phyloP scores from a whole-genome alignment of 768 basidiomycete genomes.

The Artomyces pyxidatus region DNA sequence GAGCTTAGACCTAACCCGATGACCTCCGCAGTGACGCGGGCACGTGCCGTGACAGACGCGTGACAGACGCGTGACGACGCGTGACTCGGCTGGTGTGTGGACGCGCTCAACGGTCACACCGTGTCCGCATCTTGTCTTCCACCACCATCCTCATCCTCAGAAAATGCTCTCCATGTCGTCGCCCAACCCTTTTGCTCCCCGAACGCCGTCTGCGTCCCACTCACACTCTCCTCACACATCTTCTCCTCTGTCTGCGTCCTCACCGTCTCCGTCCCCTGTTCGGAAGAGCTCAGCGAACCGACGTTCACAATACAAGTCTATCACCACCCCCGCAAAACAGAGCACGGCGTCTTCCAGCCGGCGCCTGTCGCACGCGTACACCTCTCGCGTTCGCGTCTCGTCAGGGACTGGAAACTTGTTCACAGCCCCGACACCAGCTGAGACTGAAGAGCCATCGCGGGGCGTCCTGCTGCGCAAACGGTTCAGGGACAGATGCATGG shows the following conservation, averaged over 20 bases:
- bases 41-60: no score
- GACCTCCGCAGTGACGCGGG: no score
- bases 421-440: background rate
- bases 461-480: conserved; percentile 17
- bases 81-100: no score
- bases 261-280: conserved; percentile 7
- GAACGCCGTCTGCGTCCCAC: conserved; percentile 10
- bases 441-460: conserved; percentile 7
- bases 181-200: background rate
- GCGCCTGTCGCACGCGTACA: conserved; percentile 9
- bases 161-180: background rate
- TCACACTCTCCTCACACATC: conserved; percentile 9
- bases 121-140: background rate
- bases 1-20: no score
- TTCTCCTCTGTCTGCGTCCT: conserved; percentile 9
- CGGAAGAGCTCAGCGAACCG: conserved; percentile 12
- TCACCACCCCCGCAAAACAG: conserved; percentile 1
- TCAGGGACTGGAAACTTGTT: background rate
- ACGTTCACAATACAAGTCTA: conserved; percentile 14
- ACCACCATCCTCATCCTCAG: background rate
- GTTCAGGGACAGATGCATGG: conserved; percentile 18
- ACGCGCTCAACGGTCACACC: background rate
- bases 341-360: background rate
- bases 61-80: background rate
- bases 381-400: background rate